Conservation (phyloP, 2,329 filamentous ascomycete genomes). For the Aspergillus sp. region DNA sequence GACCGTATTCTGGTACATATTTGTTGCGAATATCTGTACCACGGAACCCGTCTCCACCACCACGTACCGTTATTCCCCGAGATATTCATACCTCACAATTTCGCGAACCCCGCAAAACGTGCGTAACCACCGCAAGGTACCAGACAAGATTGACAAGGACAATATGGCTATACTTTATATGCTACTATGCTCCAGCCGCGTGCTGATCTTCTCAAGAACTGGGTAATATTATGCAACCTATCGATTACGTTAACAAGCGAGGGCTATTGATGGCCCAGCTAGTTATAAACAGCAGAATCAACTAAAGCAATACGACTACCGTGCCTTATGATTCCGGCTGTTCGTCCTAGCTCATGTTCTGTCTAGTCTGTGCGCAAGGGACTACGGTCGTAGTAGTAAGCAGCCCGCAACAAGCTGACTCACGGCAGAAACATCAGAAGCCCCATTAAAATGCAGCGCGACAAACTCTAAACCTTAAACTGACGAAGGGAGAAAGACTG, state of each 20-base stretch:
- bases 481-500: not conserved
- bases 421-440: conserved; percentile 1
- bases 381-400: not conserved
- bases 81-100: not conserved
- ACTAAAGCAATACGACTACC: not conserved
- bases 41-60: not conserved
- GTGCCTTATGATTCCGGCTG: not conserved
- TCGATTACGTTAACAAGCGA: not conserved
- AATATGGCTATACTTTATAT: not conserved
- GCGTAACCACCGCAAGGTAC: not conserved
- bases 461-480: conserved; percentile 6
- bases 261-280: not conserved
- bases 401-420: not conserved
- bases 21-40: too few species aligned
- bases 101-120: not conserved
- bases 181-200: not conserved
- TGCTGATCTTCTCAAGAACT: not conserved
- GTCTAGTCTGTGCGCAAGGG: not conserved
- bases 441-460: not conserved
- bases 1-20: too few species aligned
- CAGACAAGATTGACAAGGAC: not conserved
- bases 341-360: not conserved
- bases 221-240: not conserved
- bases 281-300: not conserved
- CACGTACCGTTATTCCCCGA: not conserved